Evolutionary conservation across 306 rosid species (phyloP).

Genomic region (Adenanthera pavonina): DNA sequence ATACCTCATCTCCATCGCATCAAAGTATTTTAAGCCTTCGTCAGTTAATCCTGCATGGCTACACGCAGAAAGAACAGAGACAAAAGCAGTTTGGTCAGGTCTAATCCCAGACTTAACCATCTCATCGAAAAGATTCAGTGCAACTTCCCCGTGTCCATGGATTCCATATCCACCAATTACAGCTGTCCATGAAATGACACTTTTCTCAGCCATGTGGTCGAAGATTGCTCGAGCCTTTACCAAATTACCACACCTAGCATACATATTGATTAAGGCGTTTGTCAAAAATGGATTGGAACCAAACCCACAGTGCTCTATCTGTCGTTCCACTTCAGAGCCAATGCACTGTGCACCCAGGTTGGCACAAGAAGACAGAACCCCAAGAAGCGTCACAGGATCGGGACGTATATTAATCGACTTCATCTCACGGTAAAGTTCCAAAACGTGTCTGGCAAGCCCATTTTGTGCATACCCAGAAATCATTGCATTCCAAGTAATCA

Average conservation of each 20-base stretch:
- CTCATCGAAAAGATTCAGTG: slow-evolving; percentile 64
- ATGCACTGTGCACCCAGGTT: slow-evolving; percentile 56
- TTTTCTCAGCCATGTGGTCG: slow-evolving; percentile 41
- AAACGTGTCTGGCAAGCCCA: slow-evolving; percentile 68
- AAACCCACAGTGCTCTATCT: slow-evolving; percentile 42
- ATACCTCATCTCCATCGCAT: slow-evolving; percentile 59
- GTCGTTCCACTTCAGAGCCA: slow-evolving; percentile 50
- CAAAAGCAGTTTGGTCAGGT: slow-evolving; percentile 81
- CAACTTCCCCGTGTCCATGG: slow-evolving; percentile 84
- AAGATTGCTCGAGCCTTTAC: slow-evolving; percentile 43
- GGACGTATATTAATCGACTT: slow-evolving; percentile 44
- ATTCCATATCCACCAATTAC: slow-evolving; percentile 86
- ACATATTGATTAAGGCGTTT: slow-evolving; percentile 56
- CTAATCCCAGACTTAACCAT: slow-evolving; percentile 66
- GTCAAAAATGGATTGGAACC: slow-evolving; percentile 50
- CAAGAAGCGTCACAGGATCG: slow-evolving; percentile 58
- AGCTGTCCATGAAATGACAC: slow-evolving; percentile 68
- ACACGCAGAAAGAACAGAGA: slow-evolving; percentile 77
- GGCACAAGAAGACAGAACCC: slow-evolving; percentile 55
- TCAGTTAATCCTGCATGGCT: slow-evolving; percentile 88
- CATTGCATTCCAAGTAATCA: slow-evolving; percentile 93
- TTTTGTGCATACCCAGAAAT: slow-evolving; percentile 86
- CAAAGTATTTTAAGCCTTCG: slow-evolving; percentile 70
- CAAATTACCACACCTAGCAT: slow-evolving; percentile 64
- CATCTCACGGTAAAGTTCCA: slow-evolving; percentile 61